Conservation (phyloP, 1,284 basidiomycete species). For the Mrakiaceae sp. region DNA sequence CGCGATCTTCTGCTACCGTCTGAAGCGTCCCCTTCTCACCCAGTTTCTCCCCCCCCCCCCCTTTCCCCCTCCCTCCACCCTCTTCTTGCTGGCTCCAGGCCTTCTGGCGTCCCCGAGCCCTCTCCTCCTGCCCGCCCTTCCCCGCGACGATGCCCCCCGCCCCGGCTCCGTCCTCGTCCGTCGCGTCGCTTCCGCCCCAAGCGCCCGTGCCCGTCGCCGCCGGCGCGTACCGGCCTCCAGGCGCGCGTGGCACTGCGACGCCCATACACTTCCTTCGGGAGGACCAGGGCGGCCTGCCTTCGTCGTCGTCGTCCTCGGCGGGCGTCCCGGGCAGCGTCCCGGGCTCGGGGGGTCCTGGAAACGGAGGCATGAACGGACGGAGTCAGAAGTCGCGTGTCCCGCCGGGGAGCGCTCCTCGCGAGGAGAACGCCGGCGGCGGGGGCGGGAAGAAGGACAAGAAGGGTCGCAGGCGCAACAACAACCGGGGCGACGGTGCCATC, state of each 20-base stretch:
- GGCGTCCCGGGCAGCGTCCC: no score
- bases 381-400: slow-evolving; percentile 27
- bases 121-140: slow-evolving; percentile 59
- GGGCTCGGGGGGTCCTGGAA: no score
- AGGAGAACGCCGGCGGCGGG: slow-evolving; percentile 17
- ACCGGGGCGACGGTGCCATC: no score
- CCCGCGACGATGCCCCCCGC: slow-evolving; percentile 59
- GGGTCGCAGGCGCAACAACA: slow-evolving; percentile 37
- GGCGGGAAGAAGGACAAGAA: slow-evolving; percentile 40
- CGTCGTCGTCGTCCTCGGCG: no score
- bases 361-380: no score
- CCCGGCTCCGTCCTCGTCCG: slow-evolving; percentile 55
- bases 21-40: neutral
- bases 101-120: slow-evolving; percentile 64
- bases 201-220: slow-evolving; percentile 47
- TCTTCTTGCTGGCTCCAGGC: slow-evolving; percentile 30
- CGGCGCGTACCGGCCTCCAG: slow-evolving; percentile 81
- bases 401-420: slow-evolving; percentile 35
- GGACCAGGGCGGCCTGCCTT: slow-evolving; percentile 56
- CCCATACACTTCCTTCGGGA: slow-evolving; percentile 78
- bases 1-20: neutral
- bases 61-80: no score
- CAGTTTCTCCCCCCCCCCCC: neutral
- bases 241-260: slow-evolving; percentile 74
- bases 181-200: slow-evolving; percentile 38